Evolutionary conservation across 129 eudicot species (phyloP).

Genomic region (Escallonia rubra): DNA sequence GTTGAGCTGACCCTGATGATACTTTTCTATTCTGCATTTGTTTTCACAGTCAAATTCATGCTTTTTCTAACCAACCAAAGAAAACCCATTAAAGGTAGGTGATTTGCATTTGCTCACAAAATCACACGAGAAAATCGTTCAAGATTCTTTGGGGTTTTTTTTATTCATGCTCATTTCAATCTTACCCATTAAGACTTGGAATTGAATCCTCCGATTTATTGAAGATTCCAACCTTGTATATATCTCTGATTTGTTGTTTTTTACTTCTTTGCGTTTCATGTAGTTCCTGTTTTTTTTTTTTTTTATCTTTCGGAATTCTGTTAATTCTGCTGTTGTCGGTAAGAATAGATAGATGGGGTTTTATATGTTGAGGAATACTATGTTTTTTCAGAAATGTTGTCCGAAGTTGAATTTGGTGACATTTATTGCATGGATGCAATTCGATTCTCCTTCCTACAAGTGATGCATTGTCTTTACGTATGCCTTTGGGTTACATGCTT

Average conservation of each 20-base stretch:
- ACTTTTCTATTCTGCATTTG: background rate
- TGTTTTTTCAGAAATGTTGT: slow-evolving; percentile 12
- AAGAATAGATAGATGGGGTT: slow-evolving; percentile 20
- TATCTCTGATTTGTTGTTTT: slow-evolving; percentile 5
- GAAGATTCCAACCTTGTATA: slow-evolving; percentile 9
- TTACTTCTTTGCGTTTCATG: slow-evolving; percentile 10
- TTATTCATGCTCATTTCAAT: slow-evolving; percentile 9
- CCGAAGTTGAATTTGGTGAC: slow-evolving; percentile 15
- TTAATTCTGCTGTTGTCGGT: slow-evolving; percentile 6
- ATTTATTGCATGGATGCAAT: slow-evolving; percentile 25
- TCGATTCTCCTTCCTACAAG: slow-evolving; percentile 9
- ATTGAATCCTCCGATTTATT: slow-evolving; percentile 17
- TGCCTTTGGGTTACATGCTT: background rate
- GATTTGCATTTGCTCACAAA: slow-evolving; percentile 34
- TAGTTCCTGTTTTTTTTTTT: background rate
- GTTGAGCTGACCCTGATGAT: slow-evolving; percentile 31
- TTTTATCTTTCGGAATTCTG: slow-evolving; percentile 3
- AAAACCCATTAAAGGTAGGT: slow-evolving; percentile 5
- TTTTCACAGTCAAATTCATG: slow-evolving; percentile 1
- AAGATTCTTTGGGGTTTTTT: slow-evolving; percentile 22
- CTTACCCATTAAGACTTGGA: slow-evolving; percentile 7
- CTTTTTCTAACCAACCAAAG: slow-evolving; percentile 1
- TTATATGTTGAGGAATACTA: background rate
- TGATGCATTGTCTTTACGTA: slow-evolving; percentile 2
- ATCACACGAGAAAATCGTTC: slow-evolving; percentile 25